Evolutionary conservation across 306 rosid species (phyloP), one percentile per base, ranked within the genome.

Genomic region (Abrus pulchellus): DNA sequence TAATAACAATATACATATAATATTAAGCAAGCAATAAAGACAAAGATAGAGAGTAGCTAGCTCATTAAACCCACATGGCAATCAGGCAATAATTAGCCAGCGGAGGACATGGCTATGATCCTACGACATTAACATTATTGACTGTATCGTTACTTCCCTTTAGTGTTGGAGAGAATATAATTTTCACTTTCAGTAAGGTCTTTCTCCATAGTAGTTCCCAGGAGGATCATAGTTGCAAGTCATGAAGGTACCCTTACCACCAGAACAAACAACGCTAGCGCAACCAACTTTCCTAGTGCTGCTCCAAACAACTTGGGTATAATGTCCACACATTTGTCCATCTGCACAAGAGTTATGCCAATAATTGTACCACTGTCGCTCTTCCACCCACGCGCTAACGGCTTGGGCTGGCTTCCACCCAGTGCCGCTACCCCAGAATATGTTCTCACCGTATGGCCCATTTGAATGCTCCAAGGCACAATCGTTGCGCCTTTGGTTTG

Each of bases 211-310:
- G 69, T 93, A 95, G 61, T 95, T 95, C 1, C 99, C 99, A 7
- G 98, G 97, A 80, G 97, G 99, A 74, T 95, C 96, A 66, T 95
- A 95, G 67, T 93, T 95, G 66, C 99, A 95, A 44, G 90, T 86
- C 81, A 95, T 93, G 77, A 95, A 95, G 29, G 84, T 83, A 1
- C 99, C 99, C 76, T 67, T 75, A 2, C 85, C 94, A 3, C 72
- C 84, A 1, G 45, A 20, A 38, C 99, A 95, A 3, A 36, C 85
- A 8, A 93, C 97, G 13, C 55, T 70, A 3, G 99, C 97, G 10
- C 98, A 95, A 7, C 99, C 99, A 38, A 93, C 83, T 54, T 72
- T 85, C 2, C 33, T 81, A 0, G 99, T 93, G 0, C 72, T 9
- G 50, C 56, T 85, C 99, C 99, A 95, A 53, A 95, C 97, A 59